Evolutionary conservation across 2,329 filamentous ascomycete species (phyloP), one percentile per base, ranked within the genome.

Genomic region (Simplicillium sp.): DNA sequence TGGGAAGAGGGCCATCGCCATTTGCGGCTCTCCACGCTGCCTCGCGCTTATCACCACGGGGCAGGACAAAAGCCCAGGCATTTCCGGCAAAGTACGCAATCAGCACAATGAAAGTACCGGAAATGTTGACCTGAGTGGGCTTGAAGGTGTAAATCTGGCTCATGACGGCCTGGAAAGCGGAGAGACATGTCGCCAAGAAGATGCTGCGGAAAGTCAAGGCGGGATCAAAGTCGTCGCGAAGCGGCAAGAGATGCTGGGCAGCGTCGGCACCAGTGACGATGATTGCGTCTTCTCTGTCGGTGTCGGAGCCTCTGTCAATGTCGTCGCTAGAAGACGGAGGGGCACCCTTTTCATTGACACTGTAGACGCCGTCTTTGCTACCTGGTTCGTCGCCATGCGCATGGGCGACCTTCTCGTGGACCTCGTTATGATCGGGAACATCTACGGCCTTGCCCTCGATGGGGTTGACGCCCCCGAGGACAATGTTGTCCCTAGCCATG

Each of bases 111-210:
- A 76, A 77, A 0, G 71, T 75, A 31, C 71, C 71, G 13, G 63
- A 61, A 14, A 76, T 69, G 3, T 59, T 61, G 29, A 70, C 52
- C 1, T 31, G 3, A 1, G 71, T 76, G 0, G 71, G 71, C 62
- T 75, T 75, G 53, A 71, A 75, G 68, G 51, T 54, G 46, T 77
- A 77, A 36, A 77, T 76, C 50, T 75, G 71, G 38, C 57, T 62
- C 67, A 77, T 73, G 34, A 71, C 66, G 17, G 72, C 68, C 46
- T 75, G 71, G 48, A 77, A 77, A 11, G 62, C 65, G 0, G 71
- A 62, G 4, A 77, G 61, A 3, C 53, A 46, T 0, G 69, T 68
- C 2, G 71, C 68, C 36, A 78, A 46, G 31, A 77, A 49, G 5
- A 78, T 44, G 38, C 68, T 66, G 32, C 74, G 69, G 43, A 77